phyloP scores from a whole-genome alignment of 257 asterid species.

The Solanum tarijense region DNA sequence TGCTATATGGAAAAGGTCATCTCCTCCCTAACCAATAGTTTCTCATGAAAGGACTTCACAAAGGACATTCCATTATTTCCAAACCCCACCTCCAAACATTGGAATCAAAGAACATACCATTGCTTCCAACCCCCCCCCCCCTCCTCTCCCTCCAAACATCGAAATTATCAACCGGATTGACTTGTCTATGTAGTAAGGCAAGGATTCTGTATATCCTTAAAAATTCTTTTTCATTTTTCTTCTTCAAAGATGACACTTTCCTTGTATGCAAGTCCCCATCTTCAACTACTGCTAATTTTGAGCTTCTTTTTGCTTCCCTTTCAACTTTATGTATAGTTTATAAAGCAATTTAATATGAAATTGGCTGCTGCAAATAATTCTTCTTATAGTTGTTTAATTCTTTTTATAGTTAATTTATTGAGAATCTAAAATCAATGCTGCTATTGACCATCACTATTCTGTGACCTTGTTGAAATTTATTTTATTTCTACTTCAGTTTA shows the following conservation, averaged over 20 bases:
- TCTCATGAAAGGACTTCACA: not conserved
- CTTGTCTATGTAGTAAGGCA: not conserved
- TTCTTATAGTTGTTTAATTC: not conserved
- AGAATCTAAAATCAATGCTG: not conserved
- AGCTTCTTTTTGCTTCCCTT: not conserved
- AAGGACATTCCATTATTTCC: not conserved
- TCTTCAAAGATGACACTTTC: not conserved
- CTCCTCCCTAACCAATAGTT: not conserved
- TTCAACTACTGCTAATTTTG: not conserved
- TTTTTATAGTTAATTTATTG: not conserved
- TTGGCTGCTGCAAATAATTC: not conserved
- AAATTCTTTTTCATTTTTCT: not conserved
- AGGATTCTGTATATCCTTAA: not conserved
- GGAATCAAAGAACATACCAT: not conserved
- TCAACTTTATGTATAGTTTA: not conserved
- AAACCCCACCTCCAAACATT: not conserved
- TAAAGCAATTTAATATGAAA: not conserved
- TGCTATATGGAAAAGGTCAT: not conserved
- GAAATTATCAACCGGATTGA: not conserved
- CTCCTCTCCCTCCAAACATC: not conserved
- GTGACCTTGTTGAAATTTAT: not conserved
- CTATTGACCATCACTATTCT: not conserved
- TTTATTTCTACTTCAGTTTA: not conserved
- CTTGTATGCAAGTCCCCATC: not conserved
- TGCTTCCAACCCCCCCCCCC: not conserved